These are phyloP conservation scores for Allium cepa DNA, from an alignment of 106 monocot genomes.

Conservation along the genomic window DNA sequence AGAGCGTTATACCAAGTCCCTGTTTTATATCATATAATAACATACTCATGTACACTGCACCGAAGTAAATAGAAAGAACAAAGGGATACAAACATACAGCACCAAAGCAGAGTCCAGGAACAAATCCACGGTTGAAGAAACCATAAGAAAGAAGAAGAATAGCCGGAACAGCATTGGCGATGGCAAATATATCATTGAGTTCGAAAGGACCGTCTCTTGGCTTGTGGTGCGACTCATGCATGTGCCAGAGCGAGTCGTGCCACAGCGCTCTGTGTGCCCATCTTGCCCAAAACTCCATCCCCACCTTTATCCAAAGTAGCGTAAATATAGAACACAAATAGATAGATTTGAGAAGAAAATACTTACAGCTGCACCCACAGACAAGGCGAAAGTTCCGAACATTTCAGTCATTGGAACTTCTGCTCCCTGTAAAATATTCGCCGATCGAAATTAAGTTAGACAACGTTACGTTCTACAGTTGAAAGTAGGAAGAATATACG, in stretches of 20 bases:
- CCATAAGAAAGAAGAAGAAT: slow-evolving; percentile 75
- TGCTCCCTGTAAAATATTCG: slow-evolving; percentile 35
- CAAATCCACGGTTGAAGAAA: slow-evolving; percentile 76
- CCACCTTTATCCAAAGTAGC: slow-evolving; percentile 36
- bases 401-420: slow-evolving; percentile 78
- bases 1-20: slow-evolving; percentile 94
- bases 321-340: too few relatives aligned
- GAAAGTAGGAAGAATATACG: background rate
- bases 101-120: slow-evolving; percentile 97
- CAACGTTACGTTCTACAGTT: too few relatives aligned
- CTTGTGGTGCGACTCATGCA: slow-evolving; percentile 96
- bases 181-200: slow-evolving; percentile 94
- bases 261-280: slow-evolving; percentile 90
- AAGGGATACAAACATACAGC: slow-evolving; percentile 34
- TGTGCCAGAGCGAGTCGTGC: slow-evolving; percentile 96
- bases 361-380: slow-evolving; percentile 87
- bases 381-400: slow-evolving; percentile 87
- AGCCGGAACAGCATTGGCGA: slow-evolving; percentile 84
- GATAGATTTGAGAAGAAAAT: background rate
- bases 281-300: slow-evolving; percentile 97
- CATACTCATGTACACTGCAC: background rate
- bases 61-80: background rate
- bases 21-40: slow-evolving; percentile 30
- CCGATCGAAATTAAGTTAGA: too few relatives aligned
- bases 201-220: slow-evolving; percentile 92